Base-by-base conservation (phyloP, 2,329 filamentous ascomycete species). In the Coniochaeta prunicola region DNA sequence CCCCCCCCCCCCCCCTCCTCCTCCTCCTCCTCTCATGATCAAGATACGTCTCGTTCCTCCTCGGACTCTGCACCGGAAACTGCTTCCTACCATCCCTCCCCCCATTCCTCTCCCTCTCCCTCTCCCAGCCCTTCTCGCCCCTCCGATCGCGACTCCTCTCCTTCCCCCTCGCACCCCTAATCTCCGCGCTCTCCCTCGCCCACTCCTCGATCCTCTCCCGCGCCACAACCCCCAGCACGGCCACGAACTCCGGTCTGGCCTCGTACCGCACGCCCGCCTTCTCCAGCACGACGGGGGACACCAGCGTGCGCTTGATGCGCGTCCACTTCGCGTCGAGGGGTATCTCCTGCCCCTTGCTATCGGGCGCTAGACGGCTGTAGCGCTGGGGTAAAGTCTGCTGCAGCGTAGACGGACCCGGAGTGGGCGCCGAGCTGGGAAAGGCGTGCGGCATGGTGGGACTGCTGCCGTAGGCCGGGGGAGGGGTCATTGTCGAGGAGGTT, bases 301-400 rank as follows among this genome's bases (percentile, higher is more conserved):
- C 76, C 0, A 84, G 73, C 1, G 72, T 73, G 13, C 84, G 77
- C 58, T 74, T 76, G 34, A 87, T 83, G 59, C 76, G 79, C 4
- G 84, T 87, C 84, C 84, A 87, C 56, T 77, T 76, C 1, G 83
- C 84, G 28, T 85, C 80, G 1, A 77, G 65, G 0, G 78, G 78
- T 2, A 88, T 87, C 13, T 80, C 76, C 4, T 77, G 75, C 1
- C 85, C 85, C 33, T 79, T 76, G 24, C 78, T 75, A 63, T 87
- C 85, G 0, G 85, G 84, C 0, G 77, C 81, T 3, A 86, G 71
- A 3, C 73, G 74, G 38, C 71, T 66, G 57, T 64, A 66, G 3
- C 68, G 68, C 54, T 53, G 62, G 12, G 58, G 60, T 19, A 12
- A 5, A n/a, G 24, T 24, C 21, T 50, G 21, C 15, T 12, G 42